Base-by-base conservation (phyloP, 805 yeast species). In the Myxozyma vanderwaltii region DNA sequence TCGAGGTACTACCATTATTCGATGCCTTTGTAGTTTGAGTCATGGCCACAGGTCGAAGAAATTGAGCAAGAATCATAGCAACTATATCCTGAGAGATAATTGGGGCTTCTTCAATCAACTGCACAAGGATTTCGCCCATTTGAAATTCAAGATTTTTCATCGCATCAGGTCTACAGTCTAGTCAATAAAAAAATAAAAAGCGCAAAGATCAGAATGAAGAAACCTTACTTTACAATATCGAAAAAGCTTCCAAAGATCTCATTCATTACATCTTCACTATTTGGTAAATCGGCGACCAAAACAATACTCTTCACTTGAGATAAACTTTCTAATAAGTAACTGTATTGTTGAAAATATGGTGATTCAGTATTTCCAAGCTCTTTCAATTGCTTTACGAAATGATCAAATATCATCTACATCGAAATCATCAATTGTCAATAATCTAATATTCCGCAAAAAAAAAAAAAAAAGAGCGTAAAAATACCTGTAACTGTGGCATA, bases 241-340 rank as follows among this genome's bases (percentile, higher is more conserved):
- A 88, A 91, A 69, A 88, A 85, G 1, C 80, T 74, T 26, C 81
- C 78, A 69, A 91, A 90, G 3, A 87, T 68, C 5, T 70, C 67
- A 48, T 80, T 81, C 13, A 87, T 78, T 44, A 89, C 72, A 21
- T 74, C 71, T 27, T 80, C 82, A 0, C 88, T 76, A 54, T 82
- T 82, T 1, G 89, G 86, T 23, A 90, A 76, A 70, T 90, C 97
- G 0, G 92, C 82, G 15, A 88, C 80, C 38, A 90, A 75, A 13
- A 88, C 86, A 39, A 86, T 81, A 17, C 91, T 83, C 69, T 91
- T 80, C 12, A 86, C 89, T 69, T 88, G 94, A 0, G 91, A 85
- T 23, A 91, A 72, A 54, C 85, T 78, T 19, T 86, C 85, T 59
- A 90, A 74, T 36, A 90, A 69, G 64, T 87, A 84, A 31, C 83